Evolutionary conservation across 257 asterid species (phyloP).

Genomic region (Dorcoceras hygrometricum): DNA sequence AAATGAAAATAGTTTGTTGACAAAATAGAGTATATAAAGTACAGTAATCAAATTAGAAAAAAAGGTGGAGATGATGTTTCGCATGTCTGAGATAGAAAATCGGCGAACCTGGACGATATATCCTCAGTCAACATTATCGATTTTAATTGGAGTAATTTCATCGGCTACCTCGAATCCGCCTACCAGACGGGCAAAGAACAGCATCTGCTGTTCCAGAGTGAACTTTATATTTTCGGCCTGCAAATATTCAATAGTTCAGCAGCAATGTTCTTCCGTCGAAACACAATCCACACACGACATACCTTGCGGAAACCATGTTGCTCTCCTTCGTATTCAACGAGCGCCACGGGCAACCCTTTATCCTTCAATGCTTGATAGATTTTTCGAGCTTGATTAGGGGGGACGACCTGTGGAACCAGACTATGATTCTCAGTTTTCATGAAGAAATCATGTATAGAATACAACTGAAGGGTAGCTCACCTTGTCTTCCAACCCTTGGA

Average conservation of each 20-base stretch:
- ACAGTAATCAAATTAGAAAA: too few relatives aligned
- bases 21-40: too few relatives aligned
- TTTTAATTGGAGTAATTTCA: conserved; percentile 62
- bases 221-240: conserved; percentile 92
- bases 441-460: not conserved
- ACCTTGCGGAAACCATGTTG: conserved; percentile 97
- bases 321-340: conserved; percentile 88
- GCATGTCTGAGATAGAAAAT: too few relatives aligned
- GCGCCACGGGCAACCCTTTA: conserved; percentile 86
- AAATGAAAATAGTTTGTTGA: too few relatives aligned
- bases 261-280: conserved; percentile 2
- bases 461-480: conserved; percentile 33
- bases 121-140: conserved; percentile 66
- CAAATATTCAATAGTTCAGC: conserved; percentile 5
- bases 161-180: conserved; percentile 73
- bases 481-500: conserved; percentile 96
- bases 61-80: too few relatives aligned
- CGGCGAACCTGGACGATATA: too few relatives aligned
- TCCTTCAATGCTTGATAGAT: conserved; percentile 75
- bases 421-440: not conserved
- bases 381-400: conserved; percentile 82
- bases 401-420: conserved; percentile 61
- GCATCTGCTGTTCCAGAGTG: conserved; percentile 91
- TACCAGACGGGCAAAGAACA: conserved; percentile 82
- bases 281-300: conserved; percentile 8